phyloP scores from a whole-genome alignment of 2,329 filamentous ascomycete genomes.

The Aureobasidium pullulans region DNA sequence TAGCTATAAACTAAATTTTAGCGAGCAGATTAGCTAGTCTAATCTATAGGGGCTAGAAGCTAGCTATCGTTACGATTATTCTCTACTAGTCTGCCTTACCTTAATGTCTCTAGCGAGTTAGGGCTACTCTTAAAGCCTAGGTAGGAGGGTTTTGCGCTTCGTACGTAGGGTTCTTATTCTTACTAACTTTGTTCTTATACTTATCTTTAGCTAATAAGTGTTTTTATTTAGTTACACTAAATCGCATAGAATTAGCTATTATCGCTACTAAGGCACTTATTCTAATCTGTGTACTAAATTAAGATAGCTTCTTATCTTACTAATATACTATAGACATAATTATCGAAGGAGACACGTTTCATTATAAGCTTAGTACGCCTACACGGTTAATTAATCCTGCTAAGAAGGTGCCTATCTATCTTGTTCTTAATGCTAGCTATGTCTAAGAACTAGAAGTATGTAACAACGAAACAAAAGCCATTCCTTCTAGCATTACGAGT shows the following conservation, averaged over 20 bases:
- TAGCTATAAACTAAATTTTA: not conserved
- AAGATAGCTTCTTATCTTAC: not conserved
- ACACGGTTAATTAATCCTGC: not conserved
- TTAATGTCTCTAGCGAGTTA: not conserved
- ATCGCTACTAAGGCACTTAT: too few species aligned
- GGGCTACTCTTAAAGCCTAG: not conserved
- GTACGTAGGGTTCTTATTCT: conserved; percentile 4
- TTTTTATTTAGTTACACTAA: too few species aligned
- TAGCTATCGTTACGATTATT: not conserved
- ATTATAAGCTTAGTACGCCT: not conserved
- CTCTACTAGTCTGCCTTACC: not conserved
- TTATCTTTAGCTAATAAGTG: too few species aligned
- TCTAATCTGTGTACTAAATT: too few species aligned
- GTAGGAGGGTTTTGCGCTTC: conserved; percentile 3
- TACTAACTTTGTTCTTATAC: not conserved
- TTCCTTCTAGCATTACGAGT: not conserved
- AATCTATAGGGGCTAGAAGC: not conserved
- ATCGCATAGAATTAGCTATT: too few species aligned
- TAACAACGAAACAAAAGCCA: not conserved
- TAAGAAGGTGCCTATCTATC: not conserved
- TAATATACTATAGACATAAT: not conserved
- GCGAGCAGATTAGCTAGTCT: not conserved
- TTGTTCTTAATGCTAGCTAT: not conserved
- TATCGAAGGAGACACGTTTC: not conserved
- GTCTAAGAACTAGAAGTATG: not conserved